Evolutionary conservation across 495 filamentous ascomycete species (phyloP).

Genomic region (Aspergillus saccharolyticus): DNA sequence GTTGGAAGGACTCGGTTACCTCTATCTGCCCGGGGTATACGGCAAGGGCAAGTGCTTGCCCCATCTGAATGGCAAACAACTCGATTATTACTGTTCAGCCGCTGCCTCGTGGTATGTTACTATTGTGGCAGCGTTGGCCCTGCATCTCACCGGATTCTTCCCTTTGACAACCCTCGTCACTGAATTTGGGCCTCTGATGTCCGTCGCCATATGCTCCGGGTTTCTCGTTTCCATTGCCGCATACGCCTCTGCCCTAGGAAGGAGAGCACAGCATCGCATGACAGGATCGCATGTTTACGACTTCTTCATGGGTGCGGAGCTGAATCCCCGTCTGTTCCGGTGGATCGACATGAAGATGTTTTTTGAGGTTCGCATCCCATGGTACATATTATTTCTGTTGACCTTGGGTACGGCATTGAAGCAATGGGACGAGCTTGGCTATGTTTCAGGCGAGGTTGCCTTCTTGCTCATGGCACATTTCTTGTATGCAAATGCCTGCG

Average conservation of each 20-base stretch:
- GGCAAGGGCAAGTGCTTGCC: slow-evolving; percentile 74
- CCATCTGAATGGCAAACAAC: slow-evolving; percentile 67
- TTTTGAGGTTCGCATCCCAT: slow-evolving; percentile 91
- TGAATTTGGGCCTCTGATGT: slow-evolving; percentile 82
- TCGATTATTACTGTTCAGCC: slow-evolving; percentile 86
- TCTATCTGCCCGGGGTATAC: slow-evolving; percentile 73
- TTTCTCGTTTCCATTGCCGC: slow-evolving; percentile 71
- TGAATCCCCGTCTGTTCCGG: slow-evolving; percentile 86
- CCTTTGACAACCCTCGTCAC: slow-evolving; percentile 79
- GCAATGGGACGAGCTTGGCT: slow-evolving; percentile 84
- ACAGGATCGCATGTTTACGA: slow-evolving; percentile 89
- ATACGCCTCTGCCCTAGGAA: slow-evolving; percentile 69
- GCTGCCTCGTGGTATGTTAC: slow-evolving; percentile 77
- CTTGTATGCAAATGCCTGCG: slow-evolving; percentile 88
- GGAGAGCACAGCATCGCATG: slow-evolving; percentile 84
- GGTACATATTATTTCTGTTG: slow-evolving; percentile 85
- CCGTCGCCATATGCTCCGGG: slow-evolving; percentile 80
- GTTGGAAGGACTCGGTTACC: slow-evolving; percentile 68
- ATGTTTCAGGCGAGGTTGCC: slow-evolving; percentile 75
- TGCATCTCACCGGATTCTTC: slow-evolving; percentile 78
- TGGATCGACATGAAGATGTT: slow-evolving; percentile 98
- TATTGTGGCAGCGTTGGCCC: slow-evolving; percentile 53
- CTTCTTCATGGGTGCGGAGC: slow-evolving; percentile 98
- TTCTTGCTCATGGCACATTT: slow-evolving; percentile 90
- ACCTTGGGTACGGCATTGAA: slow-evolving; percentile 70